Conservation (phyloP, 805 yeast genomes). For the Scheffersomyces coipomensis region DNA sequence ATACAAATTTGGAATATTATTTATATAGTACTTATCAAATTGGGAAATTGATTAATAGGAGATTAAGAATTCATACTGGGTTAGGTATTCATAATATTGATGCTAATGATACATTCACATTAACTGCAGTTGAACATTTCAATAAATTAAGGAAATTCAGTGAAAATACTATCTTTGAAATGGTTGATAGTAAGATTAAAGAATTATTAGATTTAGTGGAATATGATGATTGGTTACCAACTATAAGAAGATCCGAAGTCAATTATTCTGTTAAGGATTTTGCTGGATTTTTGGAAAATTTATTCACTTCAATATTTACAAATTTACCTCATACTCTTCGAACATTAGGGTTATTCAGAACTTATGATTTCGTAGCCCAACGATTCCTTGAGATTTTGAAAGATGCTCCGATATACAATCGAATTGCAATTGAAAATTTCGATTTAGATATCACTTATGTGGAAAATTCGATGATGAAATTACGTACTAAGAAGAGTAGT, state of each 20-base stretch:
- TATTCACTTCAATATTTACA: conserved; percentile 81
- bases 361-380: conserved; percentile 80
- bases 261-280: conserved; percentile 76
- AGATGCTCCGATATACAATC: conserved; percentile 54
- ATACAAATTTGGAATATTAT: conserved; percentile 86
- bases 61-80: conserved; percentile 36
- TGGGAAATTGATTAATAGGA: conserved; percentile 42
- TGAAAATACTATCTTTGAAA: conserved; percentile 75
- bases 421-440: conserved; percentile 67
- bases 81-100: conserved; percentile 39
- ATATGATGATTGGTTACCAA: conserved; percentile 74
- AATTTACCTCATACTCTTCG: conserved; percentile 77
- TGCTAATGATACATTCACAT: conserved; percentile 34
- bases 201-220: conserved; percentile 83
- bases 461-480: conserved; percentile 51
- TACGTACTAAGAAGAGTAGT: conserved; percentile 18
- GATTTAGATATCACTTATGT: conserved; percentile 77
- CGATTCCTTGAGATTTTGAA: conserved; percentile 63
- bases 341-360: conserved; percentile 77
- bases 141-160: conserved; percentile 63
- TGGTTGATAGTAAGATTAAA: conserved; percentile 77
- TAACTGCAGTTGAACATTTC: conserved; percentile 54
- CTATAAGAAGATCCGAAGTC: conserved; percentile 54
- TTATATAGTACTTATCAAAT: conserved; percentile 71
- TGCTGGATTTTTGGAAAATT: conserved; percentile 79